A percentile compares a stretch with the other conserved stretches of the same genome.
Evolutionary conservation across 108 stramenopile species (phyloP).

Genomic region (Skeletonema potamos): DNA sequence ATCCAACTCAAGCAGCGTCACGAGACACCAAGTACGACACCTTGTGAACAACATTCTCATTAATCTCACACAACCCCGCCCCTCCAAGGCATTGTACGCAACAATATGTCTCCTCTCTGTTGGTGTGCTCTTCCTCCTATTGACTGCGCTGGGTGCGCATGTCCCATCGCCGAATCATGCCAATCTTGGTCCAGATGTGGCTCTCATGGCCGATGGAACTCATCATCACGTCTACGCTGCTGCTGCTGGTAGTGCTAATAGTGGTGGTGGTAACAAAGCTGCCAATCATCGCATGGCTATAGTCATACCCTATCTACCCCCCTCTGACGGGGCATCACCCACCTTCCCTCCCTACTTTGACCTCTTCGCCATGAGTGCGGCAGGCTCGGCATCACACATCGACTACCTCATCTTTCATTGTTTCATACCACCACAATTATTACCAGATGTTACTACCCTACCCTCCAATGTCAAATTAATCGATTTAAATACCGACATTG

Average conservation of each 20-base stretch:
- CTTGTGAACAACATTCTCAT: not conserved
- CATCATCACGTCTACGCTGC: not conserved
- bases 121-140: not conserved
- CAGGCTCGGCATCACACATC: slow-evolving; percentile 58
- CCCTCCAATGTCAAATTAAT: slow-evolving; percentile 76
- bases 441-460: slow-evolving; percentile 9
- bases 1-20: too few species aligned
- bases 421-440: slow-evolving; percentile 54
- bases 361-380: slow-evolving; percentile 78
- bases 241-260: too few species aligned
- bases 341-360: slow-evolving; percentile 82
- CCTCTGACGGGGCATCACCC: slow-evolving; percentile 43
- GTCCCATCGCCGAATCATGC: not conserved
- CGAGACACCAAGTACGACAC: not conserved
- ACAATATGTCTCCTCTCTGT: slow-evolving; percentile 2
- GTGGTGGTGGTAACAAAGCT: not conserved
- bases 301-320: slow-evolving; percentile 71
- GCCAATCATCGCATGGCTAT: slow-evolving; percentile 66
- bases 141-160: not conserved
- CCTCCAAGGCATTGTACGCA: slow-evolving; percentile 3
- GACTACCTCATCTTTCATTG: slow-evolving; percentile 88
- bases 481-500: slow-evolving; percentile 45
- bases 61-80: slow-evolving; percentile 17
- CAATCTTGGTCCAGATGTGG: slow-evolving; percentile 5
- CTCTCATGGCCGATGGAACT: slow-evolving; percentile 11